A percentile compares a stretch with the other conserved stretches of the same genome.
These are phyloP conservation scores for Daldinia bambusicola DNA, from an alignment of 495 filamentous ascomycete species.

Conservation along the genomic window DNA sequence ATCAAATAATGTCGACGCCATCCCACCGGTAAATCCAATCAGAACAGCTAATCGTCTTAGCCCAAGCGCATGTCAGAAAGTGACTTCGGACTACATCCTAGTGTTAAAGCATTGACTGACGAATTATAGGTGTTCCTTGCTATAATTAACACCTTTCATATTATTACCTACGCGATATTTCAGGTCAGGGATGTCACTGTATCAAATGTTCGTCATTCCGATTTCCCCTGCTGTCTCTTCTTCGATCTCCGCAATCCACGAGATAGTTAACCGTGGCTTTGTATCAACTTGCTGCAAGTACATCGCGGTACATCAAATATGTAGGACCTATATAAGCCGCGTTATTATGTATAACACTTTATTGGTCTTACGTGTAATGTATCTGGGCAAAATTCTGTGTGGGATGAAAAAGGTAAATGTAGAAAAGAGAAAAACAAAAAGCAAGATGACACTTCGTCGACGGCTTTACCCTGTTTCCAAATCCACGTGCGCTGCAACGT, in stretches of 20 bases:
- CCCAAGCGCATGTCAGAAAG: conserved; percentile 18
- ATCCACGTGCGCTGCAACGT: conserved; percentile 44
- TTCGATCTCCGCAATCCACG: conserved; percentile 36
- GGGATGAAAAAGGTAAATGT: conserved; percentile 20
- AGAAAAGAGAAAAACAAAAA: background rate
- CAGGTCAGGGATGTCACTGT: conserved; percentile 36
- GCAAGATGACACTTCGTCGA: conserved; percentile 32
- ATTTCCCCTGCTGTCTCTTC: conserved; percentile 23
- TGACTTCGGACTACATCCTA: conserved; percentile 1
- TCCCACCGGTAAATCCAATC: conserved; percentile 7
- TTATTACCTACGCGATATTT: conserved; percentile 29
- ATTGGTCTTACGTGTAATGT: conserved; percentile 8
- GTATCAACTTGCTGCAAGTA: conserved; percentile 9
- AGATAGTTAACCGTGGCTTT: conserved; percentile 25
- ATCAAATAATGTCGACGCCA: conserved; percentile 16
- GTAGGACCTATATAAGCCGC: conserved; percentile 17
- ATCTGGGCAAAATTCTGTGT: conserved; percentile 28
- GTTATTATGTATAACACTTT: conserved; percentile 4
- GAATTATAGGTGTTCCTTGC: conserved; percentile 12
- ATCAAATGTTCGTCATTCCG: conserved; percentile 44
- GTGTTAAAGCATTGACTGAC: conserved; percentile 14
- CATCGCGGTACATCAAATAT: background rate
- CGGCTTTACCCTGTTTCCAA: conserved; percentile 28
- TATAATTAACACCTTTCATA: conserved; percentile 23
- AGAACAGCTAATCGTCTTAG: conserved; percentile 12